phyloP scores from a whole-genome alignment of 345 rosid genomes.

The Cardamine chenopodiifolia region DNA sequence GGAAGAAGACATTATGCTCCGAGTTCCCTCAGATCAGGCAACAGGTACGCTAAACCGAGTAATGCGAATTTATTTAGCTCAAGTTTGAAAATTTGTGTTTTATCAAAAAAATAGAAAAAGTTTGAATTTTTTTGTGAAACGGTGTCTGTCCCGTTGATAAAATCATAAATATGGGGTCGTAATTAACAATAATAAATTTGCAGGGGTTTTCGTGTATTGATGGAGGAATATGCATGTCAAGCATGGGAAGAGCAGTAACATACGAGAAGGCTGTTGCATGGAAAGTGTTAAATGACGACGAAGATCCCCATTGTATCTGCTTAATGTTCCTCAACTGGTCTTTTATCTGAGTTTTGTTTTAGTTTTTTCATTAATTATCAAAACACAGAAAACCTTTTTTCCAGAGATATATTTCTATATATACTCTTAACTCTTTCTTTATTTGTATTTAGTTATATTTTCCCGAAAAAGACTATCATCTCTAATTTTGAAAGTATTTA shows the following conservation, averaged over 20 bases:
- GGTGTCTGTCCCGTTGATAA: neutral
- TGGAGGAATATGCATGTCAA: slow-evolving; percentile 87
- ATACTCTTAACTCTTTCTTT: slow-evolving; percentile 33
- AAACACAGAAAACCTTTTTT: slow-evolving; percentile 18
- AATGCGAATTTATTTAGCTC: neutral
- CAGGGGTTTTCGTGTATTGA: slow-evolving; percentile 90
- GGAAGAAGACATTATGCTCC: slow-evolving; percentile 69
- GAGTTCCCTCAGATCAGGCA: slow-evolving; percentile 88
- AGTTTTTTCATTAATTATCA: slow-evolving; percentile 21
- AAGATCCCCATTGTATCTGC: slow-evolving; percentile 84
- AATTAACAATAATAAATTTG: slow-evolving; percentile 1
- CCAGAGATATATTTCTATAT: slow-evolving; percentile 29
- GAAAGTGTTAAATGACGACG: slow-evolving; percentile 91
- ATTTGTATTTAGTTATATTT: slow-evolving; percentile 33
- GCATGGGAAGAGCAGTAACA: slow-evolving; percentile 94
- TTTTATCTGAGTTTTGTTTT: slow-evolving; percentile 52
- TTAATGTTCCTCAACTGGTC: slow-evolving; percentile 97
- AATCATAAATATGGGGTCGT: neutral
- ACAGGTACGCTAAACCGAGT: slow-evolving; percentile 52
- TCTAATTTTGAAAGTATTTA: slow-evolving; percentile 28
- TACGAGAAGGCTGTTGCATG: slow-evolving; percentile 91
- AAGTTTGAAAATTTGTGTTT: neutral
- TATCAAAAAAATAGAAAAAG: neutral
- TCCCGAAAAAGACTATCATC: slow-evolving; percentile 21
- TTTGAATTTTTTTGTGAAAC: neutral